phyloP scores from a whole-genome alignment of 106 monocot species.

The Allium sativum region DNA sequence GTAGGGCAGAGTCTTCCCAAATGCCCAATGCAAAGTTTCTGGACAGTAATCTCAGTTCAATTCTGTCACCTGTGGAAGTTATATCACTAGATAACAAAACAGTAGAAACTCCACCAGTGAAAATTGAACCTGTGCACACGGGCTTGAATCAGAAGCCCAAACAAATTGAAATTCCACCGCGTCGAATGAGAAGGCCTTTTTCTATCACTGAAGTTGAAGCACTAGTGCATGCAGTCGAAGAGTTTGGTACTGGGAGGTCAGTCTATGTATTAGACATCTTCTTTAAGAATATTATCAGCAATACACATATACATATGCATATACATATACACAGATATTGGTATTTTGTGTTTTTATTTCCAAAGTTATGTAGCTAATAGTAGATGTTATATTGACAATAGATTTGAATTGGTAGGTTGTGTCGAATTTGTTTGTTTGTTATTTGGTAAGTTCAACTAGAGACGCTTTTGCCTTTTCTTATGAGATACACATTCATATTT shows the following conservation, averaged over 20 bases:
- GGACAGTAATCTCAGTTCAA: conserved; percentile 33
- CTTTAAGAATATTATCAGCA: too few species aligned
- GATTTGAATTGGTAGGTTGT: too few species aligned
- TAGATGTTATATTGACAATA: too few species aligned
- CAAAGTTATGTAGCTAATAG: too few species aligned
- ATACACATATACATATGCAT: too few species aligned
- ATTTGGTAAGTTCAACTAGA: too few species aligned
- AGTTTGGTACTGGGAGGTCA: conserved; percentile 53
- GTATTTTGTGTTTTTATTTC: too few species aligned
- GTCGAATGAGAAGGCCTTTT: conserved; percentile 42
- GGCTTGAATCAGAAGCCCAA: conserved; percentile 13
- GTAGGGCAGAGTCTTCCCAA: conserved; percentile 8
- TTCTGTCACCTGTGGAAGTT: conserved; percentile 11
- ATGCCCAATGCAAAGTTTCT: not conserved
- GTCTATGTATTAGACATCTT: too few species aligned
- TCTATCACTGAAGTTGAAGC: conserved; percentile 50
- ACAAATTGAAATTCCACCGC: conserved; percentile 18
- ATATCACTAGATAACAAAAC: conserved; percentile 14
- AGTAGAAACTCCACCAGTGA: conserved; percentile 11
- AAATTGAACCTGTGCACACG: conserved; percentile 10
- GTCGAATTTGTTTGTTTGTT: too few species aligned
- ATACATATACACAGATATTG: too few species aligned
- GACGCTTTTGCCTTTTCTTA: too few species aligned
- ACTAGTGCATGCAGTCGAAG: conserved; percentile 40
- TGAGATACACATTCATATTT: too few species aligned